Percentiles rank a stretch among this genome's conserved stretches.
Evolutionary conservation across 345 rosid species (phyloP).

Genomic region (Physaria fendleri): DNA sequence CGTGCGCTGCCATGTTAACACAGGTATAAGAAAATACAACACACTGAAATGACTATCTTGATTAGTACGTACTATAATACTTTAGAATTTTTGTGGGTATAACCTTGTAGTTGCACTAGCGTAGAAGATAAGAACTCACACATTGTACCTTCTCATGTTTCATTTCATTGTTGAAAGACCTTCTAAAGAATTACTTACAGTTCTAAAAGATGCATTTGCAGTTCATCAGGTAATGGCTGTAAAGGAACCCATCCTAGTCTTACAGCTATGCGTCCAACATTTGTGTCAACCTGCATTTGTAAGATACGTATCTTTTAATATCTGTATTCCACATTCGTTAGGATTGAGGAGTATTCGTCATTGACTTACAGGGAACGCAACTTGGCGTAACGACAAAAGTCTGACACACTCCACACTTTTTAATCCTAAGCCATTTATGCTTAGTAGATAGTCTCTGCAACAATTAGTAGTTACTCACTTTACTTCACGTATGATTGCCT

Average conservation of each 20-base stretch:
- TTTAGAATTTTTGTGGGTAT: neutral
- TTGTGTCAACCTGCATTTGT: slow-evolving; percentile 70
- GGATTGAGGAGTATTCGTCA: neutral
- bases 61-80: neutral
- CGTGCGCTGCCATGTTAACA: slow-evolving; percentile 49
- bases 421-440: slow-evolving; percentile 69
- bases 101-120: slow-evolving; percentile 92
- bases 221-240: slow-evolving; percentile 83
- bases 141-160: neutral
- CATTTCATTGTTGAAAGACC: neutral
- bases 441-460: slow-evolving; percentile 73
- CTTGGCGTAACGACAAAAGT: slow-evolving; percentile 79
- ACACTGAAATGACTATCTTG: neutral
- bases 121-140: slow-evolving; percentile 8
- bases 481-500: neutral
- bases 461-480: neutral
- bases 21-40: neutral
- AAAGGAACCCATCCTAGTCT: slow-evolving; percentile 96
- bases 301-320: neutral
- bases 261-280: slow-evolving; percentile 92
- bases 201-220: slow-evolving; percentile 84
- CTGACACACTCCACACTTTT: slow-evolving; percentile 95
- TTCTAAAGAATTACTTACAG: slow-evolving; percentile 40
- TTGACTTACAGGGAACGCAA: slow-evolving; percentile 81
- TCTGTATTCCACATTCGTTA: slow-evolving; percentile 3